These are phyloP conservation scores for Boletus rex-veris DNA, from an alignment of 768 basidiomycete species.

Conservation along the genomic window DNA sequence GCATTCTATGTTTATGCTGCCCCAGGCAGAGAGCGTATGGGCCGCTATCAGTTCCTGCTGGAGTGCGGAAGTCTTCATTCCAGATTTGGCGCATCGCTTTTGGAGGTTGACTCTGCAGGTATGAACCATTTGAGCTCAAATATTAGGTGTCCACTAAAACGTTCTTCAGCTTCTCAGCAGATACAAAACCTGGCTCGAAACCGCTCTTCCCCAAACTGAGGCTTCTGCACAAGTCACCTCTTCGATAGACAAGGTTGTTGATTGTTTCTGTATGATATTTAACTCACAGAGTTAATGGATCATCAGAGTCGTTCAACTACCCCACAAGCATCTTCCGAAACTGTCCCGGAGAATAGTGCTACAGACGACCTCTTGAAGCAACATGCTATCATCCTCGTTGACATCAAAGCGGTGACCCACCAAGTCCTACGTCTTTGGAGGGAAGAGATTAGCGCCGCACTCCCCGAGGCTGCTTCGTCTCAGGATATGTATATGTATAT, in stretches of 20 bases:
- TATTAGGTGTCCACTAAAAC: slow-evolving; percentile 1
- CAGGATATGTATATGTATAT: slow-evolving; percentile 34
- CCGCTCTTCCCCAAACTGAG: slow-evolving; percentile 45
- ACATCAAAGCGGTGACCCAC: slow-evolving; percentile 56
- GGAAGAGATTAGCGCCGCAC: slow-evolving; percentile 59
- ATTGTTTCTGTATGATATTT: neutral
- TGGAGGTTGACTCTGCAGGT: slow-evolving; percentile 94
- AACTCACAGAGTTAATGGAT: slow-evolving; percentile 7
- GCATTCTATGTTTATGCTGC: slow-evolving; percentile 44
- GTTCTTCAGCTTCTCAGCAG: slow-evolving; percentile 67
- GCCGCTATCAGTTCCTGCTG: slow-evolving; percentile 76
- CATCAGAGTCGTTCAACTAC: slow-evolving; percentile 48
- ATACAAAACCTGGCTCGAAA: slow-evolving; percentile 76
- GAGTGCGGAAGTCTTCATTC: slow-evolving; percentile 82
- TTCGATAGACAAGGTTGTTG: slow-evolving; percentile 37
- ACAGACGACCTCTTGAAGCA: slow-evolving; percentile 68
- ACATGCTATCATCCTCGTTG: slow-evolving; percentile 63
- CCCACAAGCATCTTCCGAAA: slow-evolving; percentile 47
- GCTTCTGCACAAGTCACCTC: slow-evolving; percentile 32
- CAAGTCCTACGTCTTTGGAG: slow-evolving; percentile 61
- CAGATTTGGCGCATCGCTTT: slow-evolving; percentile 78
- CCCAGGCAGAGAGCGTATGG: slow-evolving; percentile 69
- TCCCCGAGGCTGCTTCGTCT: slow-evolving; percentile 43
- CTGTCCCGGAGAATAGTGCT: slow-evolving; percentile 49
- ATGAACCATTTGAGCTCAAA: slow-evolving; percentile 3